Evolutionary conservation across 2,329 filamentous ascomycete genomes (phyloP).

Genomic region (Zasmidium cellare): DNA sequence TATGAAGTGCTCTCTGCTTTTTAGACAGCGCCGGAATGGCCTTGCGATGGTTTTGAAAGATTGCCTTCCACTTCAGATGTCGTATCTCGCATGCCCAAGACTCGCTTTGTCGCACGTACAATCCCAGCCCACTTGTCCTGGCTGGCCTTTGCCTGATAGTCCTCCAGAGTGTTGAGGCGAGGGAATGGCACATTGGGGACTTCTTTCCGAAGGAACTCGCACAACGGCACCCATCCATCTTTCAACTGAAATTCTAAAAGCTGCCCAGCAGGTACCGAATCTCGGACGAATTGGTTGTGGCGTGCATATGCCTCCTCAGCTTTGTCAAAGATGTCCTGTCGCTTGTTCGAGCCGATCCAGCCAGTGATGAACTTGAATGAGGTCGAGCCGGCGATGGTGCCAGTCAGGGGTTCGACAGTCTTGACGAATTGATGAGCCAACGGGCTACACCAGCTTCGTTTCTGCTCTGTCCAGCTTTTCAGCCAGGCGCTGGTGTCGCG

Average conservation of each 20-base stretch:
- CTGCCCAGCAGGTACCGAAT: constrained; percentile 9
- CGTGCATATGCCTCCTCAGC: neutral
- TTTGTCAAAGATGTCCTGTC: neutral
- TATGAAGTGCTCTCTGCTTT: too few species aligned
- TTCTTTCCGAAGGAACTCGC: constrained; percentile 27
- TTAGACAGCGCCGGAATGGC: too few species aligned
- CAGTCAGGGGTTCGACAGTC: neutral
- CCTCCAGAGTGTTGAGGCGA: constrained; percentile 2
- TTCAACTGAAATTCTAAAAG: constrained; percentile 26
- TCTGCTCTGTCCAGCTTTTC: neutral
- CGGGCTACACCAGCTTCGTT: neutral
- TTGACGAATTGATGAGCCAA: neutral
- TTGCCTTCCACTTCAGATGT: too few species aligned
- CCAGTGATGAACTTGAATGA: neutral
- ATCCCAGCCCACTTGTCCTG: neutral
- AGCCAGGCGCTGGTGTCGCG: constrained; percentile 17
- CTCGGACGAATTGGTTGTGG: neutral
- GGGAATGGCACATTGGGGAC: constrained; percentile 27
- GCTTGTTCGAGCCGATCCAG: neutral
- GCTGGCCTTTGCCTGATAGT: neutral
- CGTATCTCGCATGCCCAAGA: neutral
- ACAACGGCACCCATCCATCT: constrained; percentile 31
- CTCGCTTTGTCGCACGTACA: neutral
- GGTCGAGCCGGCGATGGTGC: neutral
- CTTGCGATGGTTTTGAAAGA: too few species aligned